Base-by-base conservation (phyloP, 768 basidiomycete genomes). In the Pisolithus sp. region DNA sequence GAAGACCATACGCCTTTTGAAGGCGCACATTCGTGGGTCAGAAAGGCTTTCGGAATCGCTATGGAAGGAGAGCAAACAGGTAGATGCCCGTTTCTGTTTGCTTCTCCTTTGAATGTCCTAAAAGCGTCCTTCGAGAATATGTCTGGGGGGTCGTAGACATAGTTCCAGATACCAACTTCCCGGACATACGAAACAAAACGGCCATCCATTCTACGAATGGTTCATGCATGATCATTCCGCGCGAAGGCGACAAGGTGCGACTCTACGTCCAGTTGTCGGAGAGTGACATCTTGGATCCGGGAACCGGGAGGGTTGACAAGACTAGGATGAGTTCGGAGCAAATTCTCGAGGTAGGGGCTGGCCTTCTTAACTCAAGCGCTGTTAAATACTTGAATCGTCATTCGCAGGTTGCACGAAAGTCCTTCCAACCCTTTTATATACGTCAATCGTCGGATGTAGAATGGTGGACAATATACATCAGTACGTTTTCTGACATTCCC, bases 91-190 rank as follows among this genome's bases (percentile, higher is more conserved):
- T 18, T 4, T n/a, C 31, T 47, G 10, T 45, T 17, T 26, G 15
- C 13, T 34, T 15, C 9, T 15, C 34, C 34, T 34, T 34, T 34
- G 34, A 34, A 9, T 34, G 34, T 34, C 34, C 4, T 44, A 9
- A 7, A 21, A 28, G 4, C 30, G 49, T 53, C 7, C 3, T 10
- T 38, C 21, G 30, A 68, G 83, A 90, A 49, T 85, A 78, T 52
- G 75, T 91, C 18, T 93, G 90, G 90, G 90, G 90, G 3, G 89
- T 92, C 3, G 68, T 90, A 18, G 90, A 90, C 65, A 71, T 80
- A 46, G 59, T 79, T 23, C 83, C 83, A 0, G 76, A 82, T n/a
- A 88, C 86, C 1, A 72, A 89, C 60, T 87, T 89, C 53, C 89
- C 89, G 0, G 86, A 90, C 62, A 82, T 86, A 53, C 80, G 87